A percentile compares a stretch with the other conserved stretches of the same genome.
phyloP scores from a whole-genome alignment of 768 basidiomycete species.

The Boletus subparvulus region DNA sequence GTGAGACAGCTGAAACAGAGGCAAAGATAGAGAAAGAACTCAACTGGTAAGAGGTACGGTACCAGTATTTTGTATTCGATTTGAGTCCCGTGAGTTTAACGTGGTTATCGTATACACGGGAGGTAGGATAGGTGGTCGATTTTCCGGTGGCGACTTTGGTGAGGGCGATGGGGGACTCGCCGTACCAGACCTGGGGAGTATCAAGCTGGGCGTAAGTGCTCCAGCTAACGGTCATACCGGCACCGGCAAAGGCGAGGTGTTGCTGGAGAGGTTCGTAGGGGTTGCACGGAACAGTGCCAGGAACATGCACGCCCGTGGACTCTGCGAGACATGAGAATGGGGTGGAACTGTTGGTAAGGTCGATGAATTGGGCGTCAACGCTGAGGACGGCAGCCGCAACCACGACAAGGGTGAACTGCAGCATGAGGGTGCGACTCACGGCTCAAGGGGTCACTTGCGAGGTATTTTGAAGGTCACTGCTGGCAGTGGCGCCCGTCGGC shows the following conservation, averaged over 20 bases:
- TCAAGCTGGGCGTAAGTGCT: conserved; percentile 21
- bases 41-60: conserved; percentile 28
- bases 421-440: background rate
- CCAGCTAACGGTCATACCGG: conserved; percentile 31
- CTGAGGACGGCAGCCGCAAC: conserved; percentile 6
- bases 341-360: conserved; percentile 10
- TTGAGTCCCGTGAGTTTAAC: conserved; percentile 26
- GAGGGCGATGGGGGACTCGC: conserved; percentile 18
- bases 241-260: conserved; percentile 25
- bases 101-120: conserved; percentile 30
- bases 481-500: background rate
- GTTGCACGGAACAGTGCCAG: conserved; percentile 28
- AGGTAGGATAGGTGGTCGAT: conserved; percentile 25
- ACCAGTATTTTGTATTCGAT: conserved; percentile 29
- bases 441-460: no score
- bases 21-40: background rate
- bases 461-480: background rate
- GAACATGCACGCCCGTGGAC: conserved; percentile 30
- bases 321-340: conserved; percentile 25
- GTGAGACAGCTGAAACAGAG: background rate
- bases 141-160: conserved; percentile 19
- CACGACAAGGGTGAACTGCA: conserved; percentile 5
- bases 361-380: conserved; percentile 19
- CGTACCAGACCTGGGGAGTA: conserved; percentile 27
- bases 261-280: conserved; percentile 30